These are phyloP conservation scores for Plasmodium falciparum DNA, from an alignment of 169 alveolate genomes.

Conservation along the genomic window DNA sequence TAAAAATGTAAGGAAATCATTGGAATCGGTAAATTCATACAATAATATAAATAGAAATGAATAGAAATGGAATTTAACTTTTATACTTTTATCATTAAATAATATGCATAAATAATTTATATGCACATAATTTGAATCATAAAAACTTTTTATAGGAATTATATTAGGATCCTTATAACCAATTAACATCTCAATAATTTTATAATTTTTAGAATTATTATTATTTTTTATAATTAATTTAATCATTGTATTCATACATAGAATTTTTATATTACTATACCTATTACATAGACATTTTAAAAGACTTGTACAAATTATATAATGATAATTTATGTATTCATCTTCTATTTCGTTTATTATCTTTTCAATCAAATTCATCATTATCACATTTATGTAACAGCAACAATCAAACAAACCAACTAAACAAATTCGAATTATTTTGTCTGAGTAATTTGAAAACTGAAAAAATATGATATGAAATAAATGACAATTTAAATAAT, in stretches of 20 bases:
- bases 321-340: constrained; percentile 26
- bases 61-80: constrained; percentile 45
- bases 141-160: constrained; percentile 60
- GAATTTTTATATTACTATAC: constrained; percentile 49
- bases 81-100: constrained; percentile 54
- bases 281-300: constrained; percentile 54
- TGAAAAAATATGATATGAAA: constrained; percentile 4
- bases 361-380: constrained; percentile 60
- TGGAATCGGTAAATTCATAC: constrained; percentile 44
- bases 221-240: constrained; percentile 36
- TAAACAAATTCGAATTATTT: constrained; percentile 37
- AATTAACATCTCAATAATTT: constrained; percentile 66
- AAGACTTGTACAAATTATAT: constrained; percentile 41
- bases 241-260: constrained; percentile 27
- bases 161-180: constrained; percentile 71
- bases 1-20: constrained; percentile 35
- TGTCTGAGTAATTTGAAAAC: constrained; percentile 30
- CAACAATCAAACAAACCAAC: constrained; percentile 46
- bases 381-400: constrained; percentile 20
- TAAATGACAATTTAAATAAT: neutral
- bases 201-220: constrained; percentile 47
- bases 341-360: constrained; percentile 25
- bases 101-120: constrained; percentile 52
- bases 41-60: constrained; percentile 40
- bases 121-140: constrained; percentile 40